Evolutionary conservation across 768 basidiomycete genomes (phyloP).

Genomic region (Butyriboletus loyo): DNA sequence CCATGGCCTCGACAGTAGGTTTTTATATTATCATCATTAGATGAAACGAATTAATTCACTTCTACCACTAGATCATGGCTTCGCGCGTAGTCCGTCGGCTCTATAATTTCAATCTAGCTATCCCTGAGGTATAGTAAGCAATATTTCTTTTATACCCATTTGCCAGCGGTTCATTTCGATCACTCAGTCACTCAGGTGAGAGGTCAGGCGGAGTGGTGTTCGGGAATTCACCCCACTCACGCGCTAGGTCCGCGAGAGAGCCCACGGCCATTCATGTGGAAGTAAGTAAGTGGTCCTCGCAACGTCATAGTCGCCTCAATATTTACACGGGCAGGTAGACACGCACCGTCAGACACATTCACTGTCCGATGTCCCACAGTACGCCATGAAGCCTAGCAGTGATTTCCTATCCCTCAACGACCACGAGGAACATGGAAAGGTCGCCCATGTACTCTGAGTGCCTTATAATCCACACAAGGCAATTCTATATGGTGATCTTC

Average conservation of each 20-base stretch:
- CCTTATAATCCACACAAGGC: neutral
- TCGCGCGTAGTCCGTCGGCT: slow-evolving; percentile 59
- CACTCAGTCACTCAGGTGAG: slow-evolving; percentile 17
- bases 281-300: slow-evolving; percentile 19
- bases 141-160: neutral
- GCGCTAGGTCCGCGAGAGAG: slow-evolving; percentile 15
- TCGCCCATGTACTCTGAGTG: slow-evolving; percentile 13
- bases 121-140: slow-evolving; percentile 31
- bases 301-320: neutral
- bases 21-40: neutral
- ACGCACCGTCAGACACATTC: slow-evolving; percentile 27
- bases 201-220: slow-evolving; percentile 19
- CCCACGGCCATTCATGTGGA: slow-evolving; percentile 33
- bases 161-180: neutral
- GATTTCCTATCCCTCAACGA: slow-evolving; percentile 26
- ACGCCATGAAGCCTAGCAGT: slow-evolving; percentile 19
- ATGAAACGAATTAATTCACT: neutral
- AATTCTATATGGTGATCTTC: neutral
- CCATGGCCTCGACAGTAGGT: slow-evolving; percentile 49
- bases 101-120: slow-evolving; percentile 41
- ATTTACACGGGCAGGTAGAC: slow-evolving; percentile 22
- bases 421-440: slow-evolving; percentile 14
- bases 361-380: slow-evolving; percentile 23
- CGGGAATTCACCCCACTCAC: slow-evolving; percentile 14
- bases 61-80: slow-evolving; percentile 49